phyloP scores from a whole-genome alignment of 805 yeast species.

The Wickerhamomyces pijperi region DNA sequence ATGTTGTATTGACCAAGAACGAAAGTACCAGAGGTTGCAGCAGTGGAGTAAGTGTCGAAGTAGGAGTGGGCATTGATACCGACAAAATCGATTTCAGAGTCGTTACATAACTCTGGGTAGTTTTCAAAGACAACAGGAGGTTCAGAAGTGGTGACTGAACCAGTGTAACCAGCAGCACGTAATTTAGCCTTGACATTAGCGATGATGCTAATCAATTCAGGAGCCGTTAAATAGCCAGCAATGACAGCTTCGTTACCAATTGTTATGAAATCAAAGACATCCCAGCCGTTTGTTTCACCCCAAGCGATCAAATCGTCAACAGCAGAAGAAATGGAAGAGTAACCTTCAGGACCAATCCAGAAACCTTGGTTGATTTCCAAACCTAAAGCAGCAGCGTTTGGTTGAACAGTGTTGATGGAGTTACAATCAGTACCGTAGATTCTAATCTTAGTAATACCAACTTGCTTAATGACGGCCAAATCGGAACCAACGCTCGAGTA shows the following conservation, averaged over 20 bases:
- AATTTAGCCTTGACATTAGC: slow-evolving; percentile 48
- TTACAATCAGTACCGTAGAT: slow-evolving; percentile 84
- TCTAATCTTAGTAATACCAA: slow-evolving; percentile 59
- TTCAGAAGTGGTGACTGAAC: slow-evolving; percentile 74
- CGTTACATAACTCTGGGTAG: slow-evolving; percentile 60
- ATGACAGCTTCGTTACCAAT: slow-evolving; percentile 84
- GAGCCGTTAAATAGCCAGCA: slow-evolving; percentile 46
- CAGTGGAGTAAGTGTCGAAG: slow-evolving; percentile 53
- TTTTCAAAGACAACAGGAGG: slow-evolving; percentile 68
- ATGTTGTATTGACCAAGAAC: slow-evolving; percentile 50
- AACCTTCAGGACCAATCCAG: slow-evolving; percentile 62
- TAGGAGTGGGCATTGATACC: slow-evolving; percentile 85
- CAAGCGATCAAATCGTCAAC: slow-evolving; percentile 42
- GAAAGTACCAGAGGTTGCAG: slow-evolving; percentile 62
- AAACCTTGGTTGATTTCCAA: slow-evolving; percentile 76
- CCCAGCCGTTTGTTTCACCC: slow-evolving; percentile 49
- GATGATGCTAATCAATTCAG: slow-evolving; percentile 57
- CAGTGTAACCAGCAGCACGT: slow-evolving; percentile 61
- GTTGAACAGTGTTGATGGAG: slow-evolving; percentile 52
- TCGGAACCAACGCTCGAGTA: slow-evolving; percentile 44
- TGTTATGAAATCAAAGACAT: slow-evolving; percentile 62
- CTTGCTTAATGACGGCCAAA: slow-evolving; percentile 41
- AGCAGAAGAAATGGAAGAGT: slow-evolving; percentile 53
- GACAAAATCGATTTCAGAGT: slow-evolving; percentile 62
- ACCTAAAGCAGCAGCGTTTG: slow-evolving; percentile 48